These are phyloP conservation scores for Xylaria venustula DNA, from an alignment of 495 filamentous ascomycete species.

Conservation along the genomic window DNA sequence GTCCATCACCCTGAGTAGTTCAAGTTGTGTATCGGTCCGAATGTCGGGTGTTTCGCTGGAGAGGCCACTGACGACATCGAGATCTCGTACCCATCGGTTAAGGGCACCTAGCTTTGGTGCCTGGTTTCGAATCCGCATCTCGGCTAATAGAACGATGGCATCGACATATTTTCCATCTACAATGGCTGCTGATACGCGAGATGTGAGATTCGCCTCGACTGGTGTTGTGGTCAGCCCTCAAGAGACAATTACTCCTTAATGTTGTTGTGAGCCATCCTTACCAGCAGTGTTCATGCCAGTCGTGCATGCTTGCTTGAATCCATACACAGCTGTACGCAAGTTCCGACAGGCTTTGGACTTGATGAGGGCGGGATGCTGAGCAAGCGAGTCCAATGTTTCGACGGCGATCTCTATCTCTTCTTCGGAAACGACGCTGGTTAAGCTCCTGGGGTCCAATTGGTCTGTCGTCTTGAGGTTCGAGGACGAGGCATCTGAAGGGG, in stretches of 20 bases:
- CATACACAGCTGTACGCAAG: slow-evolving; percentile 44
- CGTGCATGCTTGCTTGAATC: slow-evolving; percentile 44
- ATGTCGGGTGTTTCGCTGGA: slow-evolving; percentile 17
- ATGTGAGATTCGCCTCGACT: slow-evolving; percentile 38
- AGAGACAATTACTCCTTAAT: background rate
- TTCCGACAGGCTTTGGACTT: slow-evolving; percentile 48
- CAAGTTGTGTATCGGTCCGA: slow-evolving; percentile 11
- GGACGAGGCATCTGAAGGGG: slow-evolving; percentile 27
- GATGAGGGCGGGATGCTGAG: slow-evolving; percentile 40
- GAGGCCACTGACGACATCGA: slow-evolving; percentile 46
- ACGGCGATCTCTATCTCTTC: slow-evolving; percentile 48
- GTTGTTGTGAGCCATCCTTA: background rate
- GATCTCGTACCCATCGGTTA: slow-evolving; percentile 49
- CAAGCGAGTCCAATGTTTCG: slow-evolving; percentile 40
- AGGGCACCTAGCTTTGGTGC: slow-evolving; percentile 46
- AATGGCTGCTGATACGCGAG: slow-evolving; percentile 40
- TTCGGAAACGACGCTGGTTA: slow-evolving; percentile 34
- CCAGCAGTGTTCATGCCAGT: slow-evolving; percentile 40
- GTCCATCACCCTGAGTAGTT: slow-evolving; percentile 40
- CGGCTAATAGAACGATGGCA: slow-evolving; percentile 42
- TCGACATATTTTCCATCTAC: slow-evolving; percentile 43
- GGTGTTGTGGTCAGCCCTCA: slow-evolving; percentile 4
- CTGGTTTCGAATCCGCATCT: slow-evolving; percentile 44
- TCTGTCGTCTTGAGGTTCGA: background rate
- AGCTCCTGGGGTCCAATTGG: slow-evolving; percentile 27